Evolutionary conservation across 2,329 filamentous ascomycete genomes (phyloP), one percentile per base, ranked within the genome.

Genomic region (Ustulina deusta): DNA sequence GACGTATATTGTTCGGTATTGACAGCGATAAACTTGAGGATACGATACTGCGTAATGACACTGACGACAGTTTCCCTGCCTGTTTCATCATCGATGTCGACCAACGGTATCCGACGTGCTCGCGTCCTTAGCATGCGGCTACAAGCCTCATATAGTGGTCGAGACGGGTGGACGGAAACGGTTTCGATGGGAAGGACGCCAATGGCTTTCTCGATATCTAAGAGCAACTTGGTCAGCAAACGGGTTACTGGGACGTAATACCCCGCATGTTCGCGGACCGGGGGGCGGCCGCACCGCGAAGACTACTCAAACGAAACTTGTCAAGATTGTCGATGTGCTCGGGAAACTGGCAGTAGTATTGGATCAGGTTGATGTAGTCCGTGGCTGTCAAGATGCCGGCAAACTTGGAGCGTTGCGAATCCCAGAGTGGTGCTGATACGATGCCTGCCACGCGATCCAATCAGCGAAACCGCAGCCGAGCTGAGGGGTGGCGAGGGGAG

Each of bases 311-410:
- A 54, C 93, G 91, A 79, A 99, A 97, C 79, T 97, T 93, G 73
- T 98, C 96, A 74, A 99, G 92, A 78, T 95, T 90, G 72, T 90
- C 89, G 69, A 98, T 87, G 66, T 94, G 92, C 73, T 97, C 93
- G 2, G 95, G 96, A 74, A 96, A 97, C 81, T 98, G 94, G 85
- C 94, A 97, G 84, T 99, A 98, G 82, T 99, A 99, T 79, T 98
- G 95, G 46, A 99, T 97, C 65, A 99, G 91, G 77, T 99, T 99
- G 82, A 99, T 97, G 80, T 96, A 99, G 82, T 99, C 96, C 69
- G 94, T 97, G 70, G 94, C 96, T 32, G 96, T 99, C 72, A 99
- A 86, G 56, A 99, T 88, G 44, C 96, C 96, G 46, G 95, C 96
- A 80, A 98, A 99, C 40, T 92, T 93, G 29, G 94, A 97, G 3